Conservation (phyloP, 768 basidiomycete genomes). For the Leccinellum rugosiceps region DNA sequence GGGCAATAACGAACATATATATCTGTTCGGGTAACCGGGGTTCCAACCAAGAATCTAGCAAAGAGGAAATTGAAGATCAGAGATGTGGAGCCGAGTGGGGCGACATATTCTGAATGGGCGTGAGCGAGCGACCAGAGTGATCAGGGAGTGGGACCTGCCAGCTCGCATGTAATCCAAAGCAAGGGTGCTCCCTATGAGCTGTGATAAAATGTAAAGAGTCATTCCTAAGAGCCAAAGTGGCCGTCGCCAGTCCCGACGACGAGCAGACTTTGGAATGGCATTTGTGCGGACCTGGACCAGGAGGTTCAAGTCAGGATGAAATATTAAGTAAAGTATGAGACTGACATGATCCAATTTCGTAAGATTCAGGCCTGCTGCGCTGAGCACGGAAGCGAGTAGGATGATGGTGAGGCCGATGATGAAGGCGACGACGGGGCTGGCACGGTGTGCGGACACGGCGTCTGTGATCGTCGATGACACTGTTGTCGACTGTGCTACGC, state of each 20-base stretch:
- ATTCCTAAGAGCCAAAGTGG: constrained; percentile 92
- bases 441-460: constrained; percentile 34
- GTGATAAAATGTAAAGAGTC: constrained; percentile 88
- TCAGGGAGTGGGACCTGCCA: constrained; percentile 38
- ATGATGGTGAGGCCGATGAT: constrained; percentile 87
- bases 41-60: constrained; percentile 84
- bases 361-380: constrained; percentile 90
- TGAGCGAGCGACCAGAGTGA: constrained; percentile 9
- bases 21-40: constrained; percentile 79
- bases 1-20: constrained; percentile 57
- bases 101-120: constrained; percentile 75
- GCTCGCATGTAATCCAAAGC: constrained; percentile 88
- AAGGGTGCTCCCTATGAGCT: constrained; percentile 83
- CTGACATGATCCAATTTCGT: constrained; percentile 91
- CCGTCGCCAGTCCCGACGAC: constrained; percentile 75
- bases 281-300: constrained; percentile 67
- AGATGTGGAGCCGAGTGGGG: constrained; percentile 89
- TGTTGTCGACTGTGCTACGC: constrained; percentile 10
- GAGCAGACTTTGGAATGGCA: constrained; percentile 69
- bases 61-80: constrained; percentile 97
- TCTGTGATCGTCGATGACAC: constrained; percentile 17
- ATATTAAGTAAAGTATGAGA: constrained; percentile 7
- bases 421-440: constrained; percentile 66
- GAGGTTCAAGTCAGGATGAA: neutral
- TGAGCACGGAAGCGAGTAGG: constrained; percentile 77